A percentile compares a stretch with the other conserved stretches of the same genome.
These are phyloP conservation scores for Globisporangium spinosum DNA, from an alignment of 352 stramenopile genomes.

Conservation along the genomic window DNA sequence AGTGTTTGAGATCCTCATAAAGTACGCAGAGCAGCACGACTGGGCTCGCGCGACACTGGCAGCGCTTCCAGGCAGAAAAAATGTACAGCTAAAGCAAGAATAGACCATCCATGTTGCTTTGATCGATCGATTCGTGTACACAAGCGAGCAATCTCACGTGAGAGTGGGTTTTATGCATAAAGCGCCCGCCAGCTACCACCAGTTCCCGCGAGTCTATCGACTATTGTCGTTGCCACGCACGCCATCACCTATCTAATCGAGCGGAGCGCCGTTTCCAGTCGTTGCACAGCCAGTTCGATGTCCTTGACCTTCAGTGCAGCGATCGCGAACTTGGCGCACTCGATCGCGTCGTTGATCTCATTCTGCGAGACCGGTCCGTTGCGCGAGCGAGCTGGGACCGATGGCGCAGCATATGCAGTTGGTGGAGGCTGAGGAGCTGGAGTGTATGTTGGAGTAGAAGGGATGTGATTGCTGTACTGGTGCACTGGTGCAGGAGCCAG, in stretches of 20 bases:
- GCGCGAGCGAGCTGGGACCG: constrained; percentile 22
- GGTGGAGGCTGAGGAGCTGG: constrained; percentile 6
- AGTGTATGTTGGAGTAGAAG: constrained; percentile 7
- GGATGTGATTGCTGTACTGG: constrained; percentile 9
- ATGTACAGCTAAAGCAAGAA: constrained; percentile 50
- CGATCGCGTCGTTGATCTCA: constrained; percentile 80
- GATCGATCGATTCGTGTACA: neutral
- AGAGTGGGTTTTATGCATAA: neutral
- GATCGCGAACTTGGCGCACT: constrained; percentile 80
- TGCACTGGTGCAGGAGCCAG: constrained; percentile 5
- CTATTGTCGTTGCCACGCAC: neutral
- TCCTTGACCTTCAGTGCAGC: constrained; percentile 85
- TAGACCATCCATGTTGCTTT: constrained; percentile 18
- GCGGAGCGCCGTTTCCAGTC: constrained; percentile 70
- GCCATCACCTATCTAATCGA: constrained; percentile 53
- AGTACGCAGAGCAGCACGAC: constrained; percentile 64
- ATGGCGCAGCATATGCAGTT: neutral
- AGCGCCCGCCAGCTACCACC: neutral
- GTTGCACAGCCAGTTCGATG: constrained; percentile 70
- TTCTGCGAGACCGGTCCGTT: constrained; percentile 50
- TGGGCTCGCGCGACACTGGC: constrained; percentile 71
- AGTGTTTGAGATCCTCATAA: constrained; percentile 83
- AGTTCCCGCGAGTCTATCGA: neutral
- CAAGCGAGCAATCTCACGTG: neutral
- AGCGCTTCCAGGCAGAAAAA: constrained; percentile 68